Conservation (phyloP, 192 early-diverging fungal genomes). For the Gorgonomyces haynaldii region DNA sequence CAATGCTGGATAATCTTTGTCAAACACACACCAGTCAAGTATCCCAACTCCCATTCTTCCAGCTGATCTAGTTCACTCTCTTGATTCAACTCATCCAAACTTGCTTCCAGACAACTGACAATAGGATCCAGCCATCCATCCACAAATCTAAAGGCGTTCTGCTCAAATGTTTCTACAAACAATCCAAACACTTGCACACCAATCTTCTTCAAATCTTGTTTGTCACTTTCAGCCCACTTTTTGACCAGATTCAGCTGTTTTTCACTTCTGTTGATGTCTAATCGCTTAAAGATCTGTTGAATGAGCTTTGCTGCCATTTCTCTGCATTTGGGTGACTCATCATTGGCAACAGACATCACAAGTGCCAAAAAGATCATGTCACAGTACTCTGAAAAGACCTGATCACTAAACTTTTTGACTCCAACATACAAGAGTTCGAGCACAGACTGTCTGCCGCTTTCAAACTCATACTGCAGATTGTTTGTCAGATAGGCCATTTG, state of each 20-base stretch:
- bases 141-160: conserved; percentile 26
- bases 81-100: conserved; percentile 25
- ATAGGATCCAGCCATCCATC: conserved; percentile 7
- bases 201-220: conserved; percentile 62
- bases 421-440: conserved; percentile 78
- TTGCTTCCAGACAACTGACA: conserved; percentile 4
- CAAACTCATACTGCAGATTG: conserved; percentile 83
- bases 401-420: conserved; percentile 67
- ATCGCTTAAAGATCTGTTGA: conserved; percentile 49
- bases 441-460: conserved; percentile 83
- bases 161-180: conserved; percentile 66
- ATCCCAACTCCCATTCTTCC: conserved; percentile 49
- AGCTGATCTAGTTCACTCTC: conserved; percentile 20
- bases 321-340: conserved; percentile 84
- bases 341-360: conserved; percentile 75
- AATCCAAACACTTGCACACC: conserved; percentile 78
- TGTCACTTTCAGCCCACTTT: conserved; percentile 51
- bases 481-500: conserved; percentile 81
- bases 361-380: conserved; percentile 80
- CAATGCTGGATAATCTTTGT: conserved; percentile 45
- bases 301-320: conserved; percentile 74
- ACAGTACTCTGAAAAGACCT: conserved; percentile 56
- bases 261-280: conserved; percentile 44
- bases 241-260: conserved; percentile 59
- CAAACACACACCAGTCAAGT: conserved; percentile 69